These are phyloP conservation scores for Closterium sp. DNA, from an alignment of 139 green algal species.

Conservation along the genomic window DNA sequence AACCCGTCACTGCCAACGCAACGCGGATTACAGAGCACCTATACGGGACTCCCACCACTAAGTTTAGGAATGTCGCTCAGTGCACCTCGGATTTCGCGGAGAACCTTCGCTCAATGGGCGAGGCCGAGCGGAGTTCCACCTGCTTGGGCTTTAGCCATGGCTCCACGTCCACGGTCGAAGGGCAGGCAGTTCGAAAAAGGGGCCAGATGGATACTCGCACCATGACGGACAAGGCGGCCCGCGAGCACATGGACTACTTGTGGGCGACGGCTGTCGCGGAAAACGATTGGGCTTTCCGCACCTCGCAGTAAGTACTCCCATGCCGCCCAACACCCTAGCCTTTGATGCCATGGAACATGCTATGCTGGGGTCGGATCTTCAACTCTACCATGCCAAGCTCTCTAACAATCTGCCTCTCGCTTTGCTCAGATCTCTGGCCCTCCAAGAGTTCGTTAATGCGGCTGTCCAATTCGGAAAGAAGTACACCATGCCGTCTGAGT, in stretches of 20 bases:
- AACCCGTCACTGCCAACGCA: neutral
- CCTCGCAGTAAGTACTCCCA: too few species aligned
- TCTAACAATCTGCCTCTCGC: neutral
- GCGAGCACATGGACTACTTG: neutral
- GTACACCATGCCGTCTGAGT: neutral
- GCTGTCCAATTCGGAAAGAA: neutral
- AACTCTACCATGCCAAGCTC: too few species aligned
- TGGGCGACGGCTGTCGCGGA: neutral
- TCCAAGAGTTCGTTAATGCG: neutral
- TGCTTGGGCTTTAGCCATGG: neutral
- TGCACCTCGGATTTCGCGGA: neutral
- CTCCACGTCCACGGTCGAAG: neutral
- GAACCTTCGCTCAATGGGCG: neutral
- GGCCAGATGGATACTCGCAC: neutral
- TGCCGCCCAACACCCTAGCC: neutral
- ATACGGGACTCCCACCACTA: neutral
- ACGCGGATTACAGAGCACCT: neutral
- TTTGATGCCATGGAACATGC: too few species aligned
- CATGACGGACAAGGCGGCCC: neutral
- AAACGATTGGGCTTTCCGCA: neutral
- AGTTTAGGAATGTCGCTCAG: neutral
- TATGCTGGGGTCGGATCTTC: too few species aligned
- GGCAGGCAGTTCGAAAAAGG: neutral
- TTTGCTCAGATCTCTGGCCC: neutral
- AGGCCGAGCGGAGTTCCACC: neutral